Evolutionary conservation across 2,329 filamentous ascomycete species (phyloP), one percentile per base, ranked within the genome.

Genomic region (Fusarium nisikadoi): DNA sequence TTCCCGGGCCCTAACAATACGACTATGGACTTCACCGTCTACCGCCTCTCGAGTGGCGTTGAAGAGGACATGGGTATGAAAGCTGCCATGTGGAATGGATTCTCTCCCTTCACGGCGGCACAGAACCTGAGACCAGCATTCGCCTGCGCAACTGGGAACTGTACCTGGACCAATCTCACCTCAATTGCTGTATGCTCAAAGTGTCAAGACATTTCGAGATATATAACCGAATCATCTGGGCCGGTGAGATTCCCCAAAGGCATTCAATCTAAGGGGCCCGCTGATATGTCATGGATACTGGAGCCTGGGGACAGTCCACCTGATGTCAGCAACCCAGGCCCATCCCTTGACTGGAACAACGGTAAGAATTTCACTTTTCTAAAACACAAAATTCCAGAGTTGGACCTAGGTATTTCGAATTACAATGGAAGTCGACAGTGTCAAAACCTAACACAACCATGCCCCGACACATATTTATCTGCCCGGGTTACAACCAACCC

Each of bases 131-230:
- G 5, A n/a, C 70, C 71, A 3, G 47, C 43, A 0, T 73, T 66
- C 46, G 8, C 17, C 1, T 74, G 71, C 23, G 27, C 58, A 4
- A 46, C 63, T 0, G 67, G 67, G 3, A 73, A 74, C 10, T 74
- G 70, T 27, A 59, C 71, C 0, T 74, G 67, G 70, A 1, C 31
- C 9, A 17, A 14, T 9, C 71, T 65, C 14, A 2, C 55, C 3
- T 71, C 70, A 0, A 47, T 74, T 2, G 70, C 70, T 0, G 8
- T 68, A 0, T 71, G 69, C 8, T 67, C 54, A 3, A 59, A 42
- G 17, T 71, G 67, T 10, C 7, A 19, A 0, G 62, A 70, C 8
- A 58, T 71, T 17, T 68, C 62, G 0, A 4, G 39, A 5, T 7
- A 47, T 5, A 12, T 67, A 33, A 25, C 8, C 4, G 53, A 39